phyloP scores from a whole-genome alignment of 192 early-diverging fungal genomes.

The Coemansia sp. region DNA sequence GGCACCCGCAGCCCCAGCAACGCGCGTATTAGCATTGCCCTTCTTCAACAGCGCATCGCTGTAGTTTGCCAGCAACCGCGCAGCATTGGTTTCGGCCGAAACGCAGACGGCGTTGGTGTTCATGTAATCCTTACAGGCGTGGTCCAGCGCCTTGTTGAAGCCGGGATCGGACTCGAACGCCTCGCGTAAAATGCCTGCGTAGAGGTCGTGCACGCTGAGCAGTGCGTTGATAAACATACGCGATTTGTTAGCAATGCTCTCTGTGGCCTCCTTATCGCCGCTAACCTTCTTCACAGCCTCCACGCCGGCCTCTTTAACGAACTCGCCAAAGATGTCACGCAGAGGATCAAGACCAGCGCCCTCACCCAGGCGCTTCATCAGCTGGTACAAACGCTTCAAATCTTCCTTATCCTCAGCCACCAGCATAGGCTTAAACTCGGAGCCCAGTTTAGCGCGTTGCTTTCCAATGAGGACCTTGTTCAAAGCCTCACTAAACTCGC shows the following conservation, averaged over 20 bases:
- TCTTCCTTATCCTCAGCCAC: conserved; percentile 86
- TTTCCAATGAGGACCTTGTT: conserved; percentile 85
- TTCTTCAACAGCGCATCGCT: conserved; percentile 88
- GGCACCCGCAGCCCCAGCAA: conserved; percentile 36
- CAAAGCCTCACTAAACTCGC: conserved; percentile 75
- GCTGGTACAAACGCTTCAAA: conserved; percentile 80
- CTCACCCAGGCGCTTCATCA: conserved; percentile 78
- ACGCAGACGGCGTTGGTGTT: conserved; percentile 88
- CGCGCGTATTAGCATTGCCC: conserved; percentile 53
- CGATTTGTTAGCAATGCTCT: conserved; percentile 45
- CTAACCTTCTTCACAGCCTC: conserved; percentile 77
- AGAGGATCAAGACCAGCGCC: conserved; percentile 72
- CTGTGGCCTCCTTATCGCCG: conserved; percentile 52
- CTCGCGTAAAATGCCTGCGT: conserved; percentile 69
- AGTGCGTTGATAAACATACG: conserved; percentile 82
- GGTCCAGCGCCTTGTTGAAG: conserved; percentile 89
- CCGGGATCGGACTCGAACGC: conserved; percentile 79
- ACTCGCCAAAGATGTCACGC: conserved; percentile 68
- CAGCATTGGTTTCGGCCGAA: conserved; percentile 64
- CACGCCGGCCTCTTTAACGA: conserved; percentile 77
- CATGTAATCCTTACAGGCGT: conserved; percentile 90
- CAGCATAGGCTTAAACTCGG: conserved; percentile 89
- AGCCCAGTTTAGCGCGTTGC: conserved; percentile 78
- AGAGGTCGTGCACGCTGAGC: conserved; percentile 85
- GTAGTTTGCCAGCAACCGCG: conserved; percentile 87